Evolutionary conservation across 2,329 filamentous ascomycete genomes (phyloP).

Genomic region (Aspergillus pseudotamarii): DNA sequence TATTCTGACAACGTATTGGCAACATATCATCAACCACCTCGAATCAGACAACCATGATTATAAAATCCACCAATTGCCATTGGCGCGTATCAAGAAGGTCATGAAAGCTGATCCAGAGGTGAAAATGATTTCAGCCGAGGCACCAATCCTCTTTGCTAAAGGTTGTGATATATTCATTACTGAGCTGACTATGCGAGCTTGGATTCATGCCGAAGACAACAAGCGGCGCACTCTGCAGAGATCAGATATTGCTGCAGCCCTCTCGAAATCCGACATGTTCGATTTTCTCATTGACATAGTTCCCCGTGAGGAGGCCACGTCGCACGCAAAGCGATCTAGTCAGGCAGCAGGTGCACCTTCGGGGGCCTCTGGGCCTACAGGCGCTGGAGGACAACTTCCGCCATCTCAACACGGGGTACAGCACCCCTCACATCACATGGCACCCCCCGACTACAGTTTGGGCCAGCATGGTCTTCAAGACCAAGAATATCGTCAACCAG

Average conservation of each 20-base stretch:
- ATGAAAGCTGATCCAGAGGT: constrained; percentile 99
- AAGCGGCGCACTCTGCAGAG: constrained; percentile 93
- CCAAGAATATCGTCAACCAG: constrained; percentile 77
- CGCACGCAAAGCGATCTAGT: constrained; percentile 76
- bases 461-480: constrained; percentile 68
- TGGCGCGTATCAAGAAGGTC: constrained; percentile 99
- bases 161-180: constrained; percentile 99
- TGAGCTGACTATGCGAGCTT: constrained; percentile 97
- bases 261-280: constrained; percentile 99
- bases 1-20: constrained; percentile 98
- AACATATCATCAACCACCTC: constrained; percentile 94
- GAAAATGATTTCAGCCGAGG: constrained; percentile 99
- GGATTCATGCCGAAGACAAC: constrained; percentile 99
- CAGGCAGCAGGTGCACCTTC: constrained; percentile 54
- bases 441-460: constrained; percentile 62
- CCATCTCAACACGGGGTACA: constrained; percentile 51
- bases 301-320: constrained; percentile 86
- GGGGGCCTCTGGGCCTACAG: constrained; percentile 41
- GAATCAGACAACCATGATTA: constrained; percentile 97
- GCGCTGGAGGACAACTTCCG: constrained; percentile 42
- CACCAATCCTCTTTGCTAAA: constrained; percentile 96
- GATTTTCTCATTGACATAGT: constrained; percentile 99
- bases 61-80: constrained; percentile 93
- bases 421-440: constrained; percentile 59
- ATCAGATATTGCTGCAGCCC: constrained; percentile 91